These are phyloP conservation scores for Coemansia sp. DNA, from an alignment of 192 early-diverging fungal genomes.

Conservation along the genomic window DNA sequence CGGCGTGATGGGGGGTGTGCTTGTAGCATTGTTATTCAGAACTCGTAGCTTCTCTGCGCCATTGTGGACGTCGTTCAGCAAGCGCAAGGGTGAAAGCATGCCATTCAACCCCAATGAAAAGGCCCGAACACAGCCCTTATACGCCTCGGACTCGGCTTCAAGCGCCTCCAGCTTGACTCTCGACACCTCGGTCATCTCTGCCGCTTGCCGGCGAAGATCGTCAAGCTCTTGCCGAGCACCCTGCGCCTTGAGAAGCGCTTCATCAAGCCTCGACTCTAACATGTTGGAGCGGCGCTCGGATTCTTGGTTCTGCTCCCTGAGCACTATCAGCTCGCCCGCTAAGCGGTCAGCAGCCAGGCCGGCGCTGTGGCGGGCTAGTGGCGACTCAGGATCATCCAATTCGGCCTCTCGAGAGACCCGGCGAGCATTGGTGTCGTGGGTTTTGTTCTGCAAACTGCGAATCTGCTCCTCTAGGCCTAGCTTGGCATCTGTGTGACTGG, in stretches of 20 bases:
- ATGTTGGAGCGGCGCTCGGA: constrained; percentile 17
- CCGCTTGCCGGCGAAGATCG: constrained; percentile 11
- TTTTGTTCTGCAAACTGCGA: constrained; percentile 30
- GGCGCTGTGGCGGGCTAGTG: constrained; percentile 42
- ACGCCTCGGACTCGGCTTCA: constrained; percentile 8
- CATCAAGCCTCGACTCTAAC: constrained; percentile 37
- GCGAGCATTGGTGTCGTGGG: constrained; percentile 30
- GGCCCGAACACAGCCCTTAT: constrained; percentile 17
- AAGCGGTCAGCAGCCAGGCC: constrained; percentile 39
- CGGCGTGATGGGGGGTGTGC: constrained; percentile 42
- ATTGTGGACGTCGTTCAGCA: constrained; percentile 17
- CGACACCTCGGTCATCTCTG: constrained; percentile 19
- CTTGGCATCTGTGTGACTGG: neutral
- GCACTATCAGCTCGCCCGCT: constrained; percentile 41
- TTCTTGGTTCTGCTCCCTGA: constrained; percentile 35
- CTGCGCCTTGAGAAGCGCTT: constrained; percentile 27
- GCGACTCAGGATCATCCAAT: constrained; percentile 17
- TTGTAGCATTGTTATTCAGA: neutral
- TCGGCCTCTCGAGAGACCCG: constrained; percentile 17
- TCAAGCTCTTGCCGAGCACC: constrained; percentile 25
- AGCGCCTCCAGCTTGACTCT: constrained; percentile 8
- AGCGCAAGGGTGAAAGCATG: constrained; percentile 29
- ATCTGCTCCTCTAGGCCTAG: constrained; percentile 28
- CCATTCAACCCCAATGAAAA: constrained; percentile 16
- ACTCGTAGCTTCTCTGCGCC: constrained; percentile 28